A percentile compares a stretch with the other conserved stretches of the same genome.
phyloP scores from a whole-genome alignment of 371 early-diverging fungal species.

The Mortierella sp. region DNA sequence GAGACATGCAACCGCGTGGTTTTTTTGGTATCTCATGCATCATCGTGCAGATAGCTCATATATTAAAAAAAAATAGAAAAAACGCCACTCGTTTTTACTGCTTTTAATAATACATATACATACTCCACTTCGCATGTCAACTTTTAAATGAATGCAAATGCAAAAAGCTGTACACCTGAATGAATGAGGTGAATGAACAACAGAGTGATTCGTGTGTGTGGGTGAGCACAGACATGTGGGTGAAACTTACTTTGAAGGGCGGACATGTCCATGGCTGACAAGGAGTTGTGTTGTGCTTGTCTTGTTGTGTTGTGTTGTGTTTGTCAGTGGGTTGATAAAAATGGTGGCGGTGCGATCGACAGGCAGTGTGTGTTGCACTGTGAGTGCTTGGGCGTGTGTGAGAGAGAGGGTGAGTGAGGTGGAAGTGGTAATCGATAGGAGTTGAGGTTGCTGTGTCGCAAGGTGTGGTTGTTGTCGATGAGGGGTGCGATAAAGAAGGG shows the following conservation, averaged over 20 bases:
- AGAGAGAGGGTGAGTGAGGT: background rate
- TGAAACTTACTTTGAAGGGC: conserved; percentile 22
- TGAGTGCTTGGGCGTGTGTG: background rate
- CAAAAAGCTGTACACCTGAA: background rate
- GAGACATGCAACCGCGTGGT: background rate
- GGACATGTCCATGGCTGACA: conserved; percentile 9
- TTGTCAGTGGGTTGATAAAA: background rate
- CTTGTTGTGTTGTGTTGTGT: background rate
- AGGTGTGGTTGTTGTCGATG: background rate
- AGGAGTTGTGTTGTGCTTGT: background rate
- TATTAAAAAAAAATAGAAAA: background rate
- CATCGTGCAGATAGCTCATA: background rate
- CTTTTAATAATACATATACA: background rate
- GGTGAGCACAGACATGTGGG: background rate
- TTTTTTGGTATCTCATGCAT: background rate
- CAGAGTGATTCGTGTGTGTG: background rate
- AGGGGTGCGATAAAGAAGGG: no score
- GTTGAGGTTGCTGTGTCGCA: no score
- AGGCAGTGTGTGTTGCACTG: no score
- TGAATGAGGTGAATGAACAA: background rate
- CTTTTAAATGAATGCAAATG: background rate
- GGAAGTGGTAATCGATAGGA: no score
- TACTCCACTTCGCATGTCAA: background rate
- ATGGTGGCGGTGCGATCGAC: background rate
- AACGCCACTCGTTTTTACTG: background rate